Percentiles rank a stretch among this genome's conserved stretches.
phyloP scores from a whole-genome alignment of 306 rosid species.

The Sophora flavescens region DNA sequence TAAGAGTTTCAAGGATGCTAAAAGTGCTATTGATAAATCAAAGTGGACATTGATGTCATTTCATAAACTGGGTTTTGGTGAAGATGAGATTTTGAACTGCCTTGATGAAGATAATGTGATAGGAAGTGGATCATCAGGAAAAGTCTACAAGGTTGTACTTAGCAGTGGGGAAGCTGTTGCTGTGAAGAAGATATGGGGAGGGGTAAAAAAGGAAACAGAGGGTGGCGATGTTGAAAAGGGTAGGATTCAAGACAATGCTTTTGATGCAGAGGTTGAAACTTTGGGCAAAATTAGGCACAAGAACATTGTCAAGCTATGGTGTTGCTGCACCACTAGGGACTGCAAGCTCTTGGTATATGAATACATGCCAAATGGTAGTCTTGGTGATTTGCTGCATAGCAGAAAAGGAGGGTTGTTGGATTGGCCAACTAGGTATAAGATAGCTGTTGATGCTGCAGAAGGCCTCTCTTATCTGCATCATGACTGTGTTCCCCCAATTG shows the following conservation, averaged over 20 bases:
- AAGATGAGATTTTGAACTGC: slow-evolving; percentile 83
- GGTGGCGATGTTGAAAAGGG: slow-evolving; percentile 67
- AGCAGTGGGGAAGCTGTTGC: slow-evolving; percentile 79
- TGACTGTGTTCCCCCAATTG: slow-evolving; percentile 92
- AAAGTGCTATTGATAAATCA: slow-evolving; percentile 64
- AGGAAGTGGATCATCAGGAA: slow-evolving; percentile 88
- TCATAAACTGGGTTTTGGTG: slow-evolving; percentile 89
- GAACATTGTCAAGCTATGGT: slow-evolving; percentile 95
- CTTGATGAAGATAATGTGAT: slow-evolving; percentile 90
- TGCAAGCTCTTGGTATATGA: slow-evolving; percentile 94
- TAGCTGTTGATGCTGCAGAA: slow-evolving; percentile 89
- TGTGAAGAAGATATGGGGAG: slow-evolving; percentile 83
- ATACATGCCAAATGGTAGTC: slow-evolving; percentile 95
- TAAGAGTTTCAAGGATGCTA: slow-evolving; percentile 58
- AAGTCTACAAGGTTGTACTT: slow-evolving; percentile 88
- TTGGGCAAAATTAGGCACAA: slow-evolving; percentile 94
- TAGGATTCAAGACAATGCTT: slow-evolving; percentile 61
- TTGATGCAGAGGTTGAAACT: slow-evolving; percentile 90
- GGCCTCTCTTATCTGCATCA: slow-evolving; percentile 98
- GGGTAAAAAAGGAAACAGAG: slow-evolving; percentile 48
- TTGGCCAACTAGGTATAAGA: slow-evolving; percentile 89
- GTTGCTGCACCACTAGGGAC: slow-evolving; percentile 85
- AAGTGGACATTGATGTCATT: slow-evolving; percentile 95
- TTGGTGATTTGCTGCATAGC: slow-evolving; percentile 88
- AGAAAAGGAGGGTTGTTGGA: slow-evolving; percentile 83